Base-by-base conservation (phyloP, 148 eudicot genomes). In the Spergularia bocconei region DNA sequence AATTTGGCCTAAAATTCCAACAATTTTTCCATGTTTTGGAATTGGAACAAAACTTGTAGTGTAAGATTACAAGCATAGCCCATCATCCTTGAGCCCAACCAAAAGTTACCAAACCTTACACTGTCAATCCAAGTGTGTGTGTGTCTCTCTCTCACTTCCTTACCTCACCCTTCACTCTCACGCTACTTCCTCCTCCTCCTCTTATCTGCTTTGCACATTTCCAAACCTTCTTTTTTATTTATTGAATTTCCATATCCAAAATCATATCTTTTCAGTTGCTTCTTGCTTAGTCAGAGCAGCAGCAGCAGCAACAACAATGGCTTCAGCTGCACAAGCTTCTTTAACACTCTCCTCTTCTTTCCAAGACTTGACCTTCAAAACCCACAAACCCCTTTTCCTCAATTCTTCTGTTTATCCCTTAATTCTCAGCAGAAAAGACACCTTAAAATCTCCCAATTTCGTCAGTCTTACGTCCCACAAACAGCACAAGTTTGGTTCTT, bases 271-370 rank as follows among this genome's bases (percentile, higher is more conserved):
- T 44, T 44, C 48, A 44, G 48, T 44, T 44, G 48, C 10, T 44
- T 29, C 36, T 44, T 44, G 48, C 10, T 44, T 44, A 44, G 2
- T 44, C 48, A 44, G 8, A 44, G 7, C 48, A 44, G 44, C 48
- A 44, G 48, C 48, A 44, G 48, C 77, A 44, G 48, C 48, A 44
- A 9, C 77, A 76, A 70, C 20, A 72, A 88, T 88, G 91, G 91
- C 84, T 58, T 76, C 87, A 6, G 78, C 72, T 58, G 77, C 86
- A 17, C 82, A 84, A 11, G 69, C 86, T 2, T 80, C 87, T 36
- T 52, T 87, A 57, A 75, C 78, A 36, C 73, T 86, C 54, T 72
- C 85, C 7, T 69, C 85, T 21, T 79, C 81, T 38, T 69, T 70
- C 48, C 77, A 84, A 84, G 86, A 87, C 57, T 69, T 79, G 36